phyloP scores from a whole-genome alignment of 192 early-diverging fungal species.

The Linderina pennispora region DNA sequence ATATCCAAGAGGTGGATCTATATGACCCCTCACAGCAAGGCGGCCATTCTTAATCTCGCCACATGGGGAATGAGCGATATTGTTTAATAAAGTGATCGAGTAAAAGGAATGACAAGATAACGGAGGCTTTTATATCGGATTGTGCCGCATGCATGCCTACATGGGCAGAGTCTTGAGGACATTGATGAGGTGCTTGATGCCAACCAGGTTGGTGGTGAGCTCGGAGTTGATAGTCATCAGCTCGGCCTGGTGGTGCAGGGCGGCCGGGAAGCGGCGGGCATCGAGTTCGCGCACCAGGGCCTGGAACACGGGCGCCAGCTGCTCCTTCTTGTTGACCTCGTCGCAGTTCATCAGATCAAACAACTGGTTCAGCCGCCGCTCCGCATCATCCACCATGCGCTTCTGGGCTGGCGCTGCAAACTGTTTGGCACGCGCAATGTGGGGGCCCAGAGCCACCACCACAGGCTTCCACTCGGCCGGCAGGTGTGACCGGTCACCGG shows the following conservation, averaged over 20 bases:
- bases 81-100: no score
- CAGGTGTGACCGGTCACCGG: constrained; percentile 81
- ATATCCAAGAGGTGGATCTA: no score
- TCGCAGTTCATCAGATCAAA: constrained; percentile 86
- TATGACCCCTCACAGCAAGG: no score
- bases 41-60: no score
- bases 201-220: constrained; percentile 56
- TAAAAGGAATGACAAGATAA: no score
- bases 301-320: constrained; percentile 49
- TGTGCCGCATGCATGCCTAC: no score
- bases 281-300: constrained; percentile 57
- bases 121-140: no score
- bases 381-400: constrained; percentile 75
- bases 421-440: constrained; percentile 49
- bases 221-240: constrained; percentile 64
- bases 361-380: constrained; percentile 70
- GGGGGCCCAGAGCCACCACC: constrained; percentile 47
- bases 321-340: constrained; percentile 57
- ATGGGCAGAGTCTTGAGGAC: constrained; percentile 34
- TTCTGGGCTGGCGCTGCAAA: constrained; percentile 60
- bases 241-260: constrained; percentile 58
- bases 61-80: no score
- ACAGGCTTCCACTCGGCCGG: constrained; percentile 64
- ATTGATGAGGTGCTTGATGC: constrained; percentile 66
- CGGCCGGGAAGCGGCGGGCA: constrained; percentile 47